These are phyloP conservation scores for Colletotrichum scovillei DNA, from an alignment of 2,329 filamentous ascomycete species.

Conservation along the genomic window DNA sequence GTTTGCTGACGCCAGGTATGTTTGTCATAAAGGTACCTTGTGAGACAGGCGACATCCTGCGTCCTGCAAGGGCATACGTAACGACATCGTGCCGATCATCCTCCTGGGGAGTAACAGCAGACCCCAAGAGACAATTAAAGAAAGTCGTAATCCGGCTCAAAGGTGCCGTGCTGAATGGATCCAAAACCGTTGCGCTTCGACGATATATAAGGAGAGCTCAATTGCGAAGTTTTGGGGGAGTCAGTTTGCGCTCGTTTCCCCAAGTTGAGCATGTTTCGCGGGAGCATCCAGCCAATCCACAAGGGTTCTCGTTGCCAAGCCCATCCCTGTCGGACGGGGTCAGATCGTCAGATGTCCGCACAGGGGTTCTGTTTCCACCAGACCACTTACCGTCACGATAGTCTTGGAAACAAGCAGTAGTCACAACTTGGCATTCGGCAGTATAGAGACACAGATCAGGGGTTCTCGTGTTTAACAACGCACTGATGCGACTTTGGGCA, in stretches of 20 bases:
- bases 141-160: not conserved
- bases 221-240: constrained; percentile 2
- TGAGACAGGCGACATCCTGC: not conserved
- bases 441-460: not conserved
- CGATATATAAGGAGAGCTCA: not conserved
- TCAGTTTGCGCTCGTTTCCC: constrained; percentile 24
- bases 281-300: constrained; percentile 8
- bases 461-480: not conserved
- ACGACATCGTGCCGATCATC: not conserved
- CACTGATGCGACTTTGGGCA: not conserved
- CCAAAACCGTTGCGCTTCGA: not conserved
- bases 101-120: not conserved
- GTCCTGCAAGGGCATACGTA: not conserved
- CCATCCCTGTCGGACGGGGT: constrained; percentile 18
- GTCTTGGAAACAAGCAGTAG: not conserved
- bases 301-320: constrained; percentile 20
- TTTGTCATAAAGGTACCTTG: not conserved
- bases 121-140: not conserved
- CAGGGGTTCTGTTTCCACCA: not conserved
- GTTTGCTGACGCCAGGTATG: not conserved
- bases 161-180: not conserved
- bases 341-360: not conserved
- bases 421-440: constrained; percentile 9
- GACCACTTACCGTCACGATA: not conserved
- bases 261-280: constrained; percentile 17